A percentile compares a stretch with the other conserved stretches of the same genome.
These are phyloP conservation scores for Clausena lansium DNA, from an alignment of 345 rosid genomes.

Conservation along the genomic window DNA sequence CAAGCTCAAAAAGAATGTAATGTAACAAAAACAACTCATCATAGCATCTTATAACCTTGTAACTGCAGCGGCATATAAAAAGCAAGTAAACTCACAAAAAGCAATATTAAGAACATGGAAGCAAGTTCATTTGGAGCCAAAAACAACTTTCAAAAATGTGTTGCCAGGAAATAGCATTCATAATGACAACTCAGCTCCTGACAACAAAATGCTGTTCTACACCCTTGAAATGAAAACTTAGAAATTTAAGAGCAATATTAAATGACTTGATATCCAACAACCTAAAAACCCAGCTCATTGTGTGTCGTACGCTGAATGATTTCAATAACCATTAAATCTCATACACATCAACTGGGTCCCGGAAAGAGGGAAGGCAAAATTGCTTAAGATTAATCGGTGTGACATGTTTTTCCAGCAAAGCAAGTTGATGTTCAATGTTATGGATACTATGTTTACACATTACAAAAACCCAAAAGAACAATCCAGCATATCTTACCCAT, in stretches of 20 bases:
- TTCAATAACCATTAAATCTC: neutral
- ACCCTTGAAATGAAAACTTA: neutral
- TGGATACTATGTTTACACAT: neutral
- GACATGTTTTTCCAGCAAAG: neutral
- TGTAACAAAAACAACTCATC: neutral
- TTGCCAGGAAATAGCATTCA: neutral
- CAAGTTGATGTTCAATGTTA: neutral
- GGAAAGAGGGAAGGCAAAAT: neutral
- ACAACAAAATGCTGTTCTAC: neutral
- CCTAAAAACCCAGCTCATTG: conserved; percentile 2
- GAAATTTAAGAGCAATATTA: neutral
- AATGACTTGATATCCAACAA: neutral
- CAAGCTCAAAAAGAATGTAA: neutral
- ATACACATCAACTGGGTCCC: neutral
- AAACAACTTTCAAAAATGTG: neutral
- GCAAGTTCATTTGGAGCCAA: neutral
- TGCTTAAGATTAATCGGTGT: too few relatives aligned
- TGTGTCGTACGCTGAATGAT: neutral
- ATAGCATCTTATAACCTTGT: neutral
- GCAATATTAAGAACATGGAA: neutral
- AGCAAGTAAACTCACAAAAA: neutral
- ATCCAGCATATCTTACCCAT: neutral
- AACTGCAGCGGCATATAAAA: neutral
- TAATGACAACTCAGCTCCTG: neutral
- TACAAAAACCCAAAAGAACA: neutral